Evolutionary conservation across 2,329 filamentous ascomycete genomes (phyloP).

Genomic region (Stemphylium beticola): DNA sequence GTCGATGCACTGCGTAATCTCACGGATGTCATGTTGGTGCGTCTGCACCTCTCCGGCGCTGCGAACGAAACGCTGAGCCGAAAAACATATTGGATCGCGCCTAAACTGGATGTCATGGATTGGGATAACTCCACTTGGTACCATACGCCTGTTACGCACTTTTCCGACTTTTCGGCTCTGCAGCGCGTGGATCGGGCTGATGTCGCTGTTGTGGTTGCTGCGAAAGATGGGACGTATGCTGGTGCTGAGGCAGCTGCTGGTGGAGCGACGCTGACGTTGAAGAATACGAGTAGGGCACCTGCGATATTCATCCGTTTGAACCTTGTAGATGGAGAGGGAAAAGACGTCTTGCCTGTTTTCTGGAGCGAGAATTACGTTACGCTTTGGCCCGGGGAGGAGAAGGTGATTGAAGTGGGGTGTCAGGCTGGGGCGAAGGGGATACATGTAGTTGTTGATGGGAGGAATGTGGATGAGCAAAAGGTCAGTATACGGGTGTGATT

Average conservation of each 20-base stretch:
- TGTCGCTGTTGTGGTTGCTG: neutral
- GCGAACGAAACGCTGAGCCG: conserved; percentile 54
- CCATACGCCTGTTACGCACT: conserved; percentile 62
- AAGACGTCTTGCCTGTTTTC: conserved; percentile 58
- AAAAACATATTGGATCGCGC: conserved; percentile 67
- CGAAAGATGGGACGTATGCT: too few relatives aligned
- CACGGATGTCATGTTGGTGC: conserved; percentile 58
- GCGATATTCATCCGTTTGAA: conserved; percentile 65
- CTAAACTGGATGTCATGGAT: conserved; percentile 57
- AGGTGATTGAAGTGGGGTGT: conserved; percentile 38
- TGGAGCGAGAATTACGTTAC: conserved; percentile 71
- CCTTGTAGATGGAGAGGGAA: conserved; percentile 53
- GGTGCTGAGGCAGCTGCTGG: conserved; percentile 6
- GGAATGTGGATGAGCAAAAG: conserved; percentile 11
- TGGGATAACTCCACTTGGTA: conserved; percentile 67
- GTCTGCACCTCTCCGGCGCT: conserved; percentile 54
- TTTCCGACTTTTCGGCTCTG: conserved; percentile 58
- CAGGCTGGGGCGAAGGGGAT: neutral
- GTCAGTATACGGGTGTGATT: neutral
- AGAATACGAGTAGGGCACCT: conserved; percentile 59
- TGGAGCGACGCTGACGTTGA: conserved; percentile 47
- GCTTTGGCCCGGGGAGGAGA: conserved; percentile 62
- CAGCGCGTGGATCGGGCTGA: conserved; percentile 25
- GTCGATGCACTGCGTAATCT: conserved; percentile 44
- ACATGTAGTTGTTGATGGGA: conserved; percentile 10